Evolutionary conservation across 768 basidiomycete genomes (phyloP).

Genomic region (Termitomyces heimii): DNA sequence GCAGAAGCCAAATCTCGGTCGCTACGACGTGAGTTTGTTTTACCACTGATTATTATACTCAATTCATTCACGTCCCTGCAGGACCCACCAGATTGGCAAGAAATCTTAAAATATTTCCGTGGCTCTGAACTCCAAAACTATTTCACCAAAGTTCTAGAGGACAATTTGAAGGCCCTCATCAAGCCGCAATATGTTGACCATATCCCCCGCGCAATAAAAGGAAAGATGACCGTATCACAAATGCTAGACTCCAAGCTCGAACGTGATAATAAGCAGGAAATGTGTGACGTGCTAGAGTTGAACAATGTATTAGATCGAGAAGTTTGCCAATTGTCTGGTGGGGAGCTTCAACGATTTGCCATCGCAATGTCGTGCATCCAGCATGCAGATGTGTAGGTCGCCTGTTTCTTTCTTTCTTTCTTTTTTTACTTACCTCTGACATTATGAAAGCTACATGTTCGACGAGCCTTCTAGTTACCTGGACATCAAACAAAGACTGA

Average conservation of each 20-base stretch:
- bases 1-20: constrained; percentile 94
- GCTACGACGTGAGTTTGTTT: constrained; percentile 71
- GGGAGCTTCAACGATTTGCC: constrained; percentile 96
- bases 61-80: constrained; percentile 19
- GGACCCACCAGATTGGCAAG: constrained; percentile 99
- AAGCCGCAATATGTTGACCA: constrained; percentile 99
- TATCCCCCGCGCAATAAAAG: constrained; percentile 95
- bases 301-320: constrained; percentile 84
- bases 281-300: constrained; percentile 85
- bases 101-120: constrained; percentile 97
- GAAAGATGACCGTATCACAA: constrained; percentile 72
- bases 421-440: constrained; percentile 2
- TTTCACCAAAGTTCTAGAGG: constrained; percentile 98
- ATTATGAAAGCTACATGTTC: constrained; percentile 80
- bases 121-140: constrained; percentile 99
- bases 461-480: constrained; percentile 98
- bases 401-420: not conserved
- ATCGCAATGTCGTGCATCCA: constrained; percentile 98
- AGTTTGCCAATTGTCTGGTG: constrained; percentile 83
- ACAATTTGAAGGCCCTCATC: constrained; percentile 97
- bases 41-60: not conserved
- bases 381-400: constrained; percentile 84
- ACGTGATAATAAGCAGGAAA: constrained; percentile 78
- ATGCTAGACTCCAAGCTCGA: constrained; percentile 94
- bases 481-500: constrained; percentile 92